Percentiles rank a stretch among this genome's conserved stretches.
Evolutionary conservation across 495 filamentous ascomycete species (phyloP).

Genomic region (Extremus antarcticus): DNA sequence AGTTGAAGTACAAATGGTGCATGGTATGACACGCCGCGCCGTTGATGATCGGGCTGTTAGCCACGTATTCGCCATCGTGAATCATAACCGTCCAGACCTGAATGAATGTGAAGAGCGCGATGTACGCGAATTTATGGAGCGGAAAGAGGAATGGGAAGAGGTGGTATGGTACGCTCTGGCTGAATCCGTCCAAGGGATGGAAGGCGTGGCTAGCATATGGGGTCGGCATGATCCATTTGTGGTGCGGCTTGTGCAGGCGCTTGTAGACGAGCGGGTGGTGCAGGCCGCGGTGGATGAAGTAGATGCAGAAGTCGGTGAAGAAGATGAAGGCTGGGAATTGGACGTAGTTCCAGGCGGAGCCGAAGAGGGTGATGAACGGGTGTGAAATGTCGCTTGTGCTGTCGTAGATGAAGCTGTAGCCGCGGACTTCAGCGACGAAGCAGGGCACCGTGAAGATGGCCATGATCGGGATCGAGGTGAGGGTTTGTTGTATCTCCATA

Average conservation of each 20-base stretch:
- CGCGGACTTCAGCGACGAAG: slow-evolving; percentile 74
- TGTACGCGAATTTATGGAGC: slow-evolving; percentile 80
- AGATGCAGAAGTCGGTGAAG: slow-evolving; percentile 91
- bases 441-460: slow-evolving; percentile 71
- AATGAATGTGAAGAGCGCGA: slow-evolving; percentile 80
- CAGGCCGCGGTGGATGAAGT: slow-evolving; percentile 85
- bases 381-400: slow-evolving; percentile 21
- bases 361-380: slow-evolving; percentile 42
- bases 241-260: slow-evolving; percentile 87
- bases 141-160: slow-evolving; percentile 89
- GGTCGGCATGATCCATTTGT: slow-evolving; percentile 99
- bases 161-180: slow-evolving; percentile 90
- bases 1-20: slow-evolving; percentile 98
- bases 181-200: slow-evolving; percentile 87
- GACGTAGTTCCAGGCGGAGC: slow-evolving; percentile 57
- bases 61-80: slow-evolving; percentile 91
- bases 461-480: slow-evolving; percentile 67
- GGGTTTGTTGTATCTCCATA: slow-evolving; percentile 75
- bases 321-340: slow-evolving; percentile 88
- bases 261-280: slow-evolving; percentile 81
- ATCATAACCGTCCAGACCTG: slow-evolving; percentile 98
- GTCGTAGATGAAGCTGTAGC: slow-evolving; percentile 82
- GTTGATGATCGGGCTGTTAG: slow-evolving; percentile 81
- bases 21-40: slow-evolving; percentile 93
- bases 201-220: slow-evolving; percentile 89